phyloP scores from a whole-genome alignment of 768 basidiomycete genomes.

The Phaffia tasmanica region DNA sequence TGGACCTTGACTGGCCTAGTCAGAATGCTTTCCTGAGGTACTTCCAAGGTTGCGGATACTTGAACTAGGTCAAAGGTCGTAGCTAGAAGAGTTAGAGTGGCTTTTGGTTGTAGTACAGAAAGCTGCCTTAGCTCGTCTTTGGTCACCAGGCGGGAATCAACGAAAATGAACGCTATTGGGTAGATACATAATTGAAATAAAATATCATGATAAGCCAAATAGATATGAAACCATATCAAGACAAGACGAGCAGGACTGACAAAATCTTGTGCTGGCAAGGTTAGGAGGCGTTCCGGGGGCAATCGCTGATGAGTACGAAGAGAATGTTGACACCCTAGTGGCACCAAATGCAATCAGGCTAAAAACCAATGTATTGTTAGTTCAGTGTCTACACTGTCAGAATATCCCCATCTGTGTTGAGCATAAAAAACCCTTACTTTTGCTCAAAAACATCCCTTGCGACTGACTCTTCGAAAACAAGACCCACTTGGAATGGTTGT shows the following conservation, averaged over 20 bases:
- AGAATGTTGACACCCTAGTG: neutral
- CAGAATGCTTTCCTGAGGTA: neutral
- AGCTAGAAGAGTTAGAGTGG: conserved; percentile 10
- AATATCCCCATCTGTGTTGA: too few species aligned
- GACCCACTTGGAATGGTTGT: neutral
- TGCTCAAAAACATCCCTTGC: neutral
- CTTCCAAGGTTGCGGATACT: neutral
- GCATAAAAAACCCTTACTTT: neutral
- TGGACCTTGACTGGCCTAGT: conserved; percentile 8
- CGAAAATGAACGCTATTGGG: conserved; percentile 9
- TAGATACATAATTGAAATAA: neutral
- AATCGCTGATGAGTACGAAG: neutral
- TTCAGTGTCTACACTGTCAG: neutral
- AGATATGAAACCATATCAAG: neutral
- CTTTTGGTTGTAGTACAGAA: conserved; percentile 1
- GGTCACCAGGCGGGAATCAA: conserved; percentile 2
- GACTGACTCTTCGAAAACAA: neutral
- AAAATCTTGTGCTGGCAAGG: neutral
- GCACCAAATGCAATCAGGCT: neutral
- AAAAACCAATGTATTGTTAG: too few species aligned
- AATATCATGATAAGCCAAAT: neutral
- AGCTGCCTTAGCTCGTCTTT: neutral
- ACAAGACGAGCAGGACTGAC: neutral
- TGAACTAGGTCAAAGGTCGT: neutral
- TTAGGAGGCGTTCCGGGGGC: neutral